Conservation (phyloP, 768 basidiomycete species). For the Auriscalpium vulgare region DNA sequence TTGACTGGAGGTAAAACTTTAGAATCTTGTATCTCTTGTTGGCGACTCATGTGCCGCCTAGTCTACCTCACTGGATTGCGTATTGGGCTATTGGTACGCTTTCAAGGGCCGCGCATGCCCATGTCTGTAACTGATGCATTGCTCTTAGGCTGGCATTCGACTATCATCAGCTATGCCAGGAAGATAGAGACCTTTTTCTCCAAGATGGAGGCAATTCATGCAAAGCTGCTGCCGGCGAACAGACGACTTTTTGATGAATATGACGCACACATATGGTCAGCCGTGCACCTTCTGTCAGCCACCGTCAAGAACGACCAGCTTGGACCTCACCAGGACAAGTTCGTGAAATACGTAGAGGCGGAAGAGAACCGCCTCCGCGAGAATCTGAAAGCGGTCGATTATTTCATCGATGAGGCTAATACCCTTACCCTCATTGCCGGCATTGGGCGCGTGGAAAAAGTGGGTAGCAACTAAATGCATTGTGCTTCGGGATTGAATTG, state of each 20-base stretch:
- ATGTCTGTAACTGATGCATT: background rate
- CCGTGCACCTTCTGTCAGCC: background rate
- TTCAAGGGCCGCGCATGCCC: background rate
- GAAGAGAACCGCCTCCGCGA: conserved; percentile 18
- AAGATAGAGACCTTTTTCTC: background rate
- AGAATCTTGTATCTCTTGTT: background rate
- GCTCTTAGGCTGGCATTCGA: background rate
- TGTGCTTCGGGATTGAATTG: background rate
- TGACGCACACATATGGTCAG: background rate
- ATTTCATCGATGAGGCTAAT: conserved; percentile 19
- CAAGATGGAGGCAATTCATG: background rate
- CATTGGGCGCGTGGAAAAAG: conserved; percentile 18
- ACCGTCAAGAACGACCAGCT: background rate
- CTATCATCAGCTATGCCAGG: background rate
- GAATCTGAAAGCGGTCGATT: conserved; percentile 17
- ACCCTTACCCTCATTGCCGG: conserved; percentile 18
- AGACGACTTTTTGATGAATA: background rate
- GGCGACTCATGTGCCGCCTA: background rate
- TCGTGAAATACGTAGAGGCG: conserved; percentile 11
- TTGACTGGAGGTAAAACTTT: conserved; percentile 19
- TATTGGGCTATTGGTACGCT: conserved; percentile 17
- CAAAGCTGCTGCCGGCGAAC: background rate
- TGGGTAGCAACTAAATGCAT: background rate
- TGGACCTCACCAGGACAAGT: background rate
- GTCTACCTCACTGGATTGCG: conserved; percentile 18